These are phyloP conservation scores for Pseudopyricularia cyperi DNA, from an alignment of 2,329 filamentous ascomycete species.

Conservation along the genomic window DNA sequence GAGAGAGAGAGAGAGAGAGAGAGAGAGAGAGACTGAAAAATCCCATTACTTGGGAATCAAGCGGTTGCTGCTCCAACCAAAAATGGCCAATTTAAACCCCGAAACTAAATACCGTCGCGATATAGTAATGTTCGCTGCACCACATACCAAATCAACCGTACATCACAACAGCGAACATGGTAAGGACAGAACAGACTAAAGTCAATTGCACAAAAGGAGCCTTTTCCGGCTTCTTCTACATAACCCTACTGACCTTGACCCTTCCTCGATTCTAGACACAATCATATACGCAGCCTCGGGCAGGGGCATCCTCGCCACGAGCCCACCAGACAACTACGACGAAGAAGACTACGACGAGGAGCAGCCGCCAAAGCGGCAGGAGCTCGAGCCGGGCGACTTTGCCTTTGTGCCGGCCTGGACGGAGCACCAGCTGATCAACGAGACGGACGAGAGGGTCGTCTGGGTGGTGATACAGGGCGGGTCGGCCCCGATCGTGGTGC, in stretches of 20 bases:
- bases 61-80: too few relatives aligned
- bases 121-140: conserved; percentile 48
- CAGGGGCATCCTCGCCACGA: conserved; percentile 45
- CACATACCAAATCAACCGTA: conserved; percentile 46
- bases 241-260: conserved; percentile 3
- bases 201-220: neutral
- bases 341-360: conserved; percentile 33
- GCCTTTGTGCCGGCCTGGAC: conserved; percentile 57
- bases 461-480: conserved; percentile 56
- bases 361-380: conserved; percentile 39
- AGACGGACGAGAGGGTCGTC: conserved; percentile 44
- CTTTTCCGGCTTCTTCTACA: neutral
- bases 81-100: neutral
- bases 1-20: too few relatives aligned
- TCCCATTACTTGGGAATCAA: too few relatives aligned
- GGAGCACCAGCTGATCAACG: conserved; percentile 59
- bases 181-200: conserved; percentile 15
- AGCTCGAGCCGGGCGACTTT: conserved; percentile 52
- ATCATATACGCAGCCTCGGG: conserved; percentile 55
- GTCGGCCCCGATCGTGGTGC: conserved; percentile 45
- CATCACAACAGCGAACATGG: conserved; percentile 60
- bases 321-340: conserved; percentile 32
- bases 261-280: conserved; percentile 34
- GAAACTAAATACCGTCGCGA: neutral
- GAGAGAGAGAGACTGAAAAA: too few relatives aligned